Base-by-base conservation (phyloP, 2,329 filamentous ascomycete genomes). In the Calonectria pauciramosa region DNA sequence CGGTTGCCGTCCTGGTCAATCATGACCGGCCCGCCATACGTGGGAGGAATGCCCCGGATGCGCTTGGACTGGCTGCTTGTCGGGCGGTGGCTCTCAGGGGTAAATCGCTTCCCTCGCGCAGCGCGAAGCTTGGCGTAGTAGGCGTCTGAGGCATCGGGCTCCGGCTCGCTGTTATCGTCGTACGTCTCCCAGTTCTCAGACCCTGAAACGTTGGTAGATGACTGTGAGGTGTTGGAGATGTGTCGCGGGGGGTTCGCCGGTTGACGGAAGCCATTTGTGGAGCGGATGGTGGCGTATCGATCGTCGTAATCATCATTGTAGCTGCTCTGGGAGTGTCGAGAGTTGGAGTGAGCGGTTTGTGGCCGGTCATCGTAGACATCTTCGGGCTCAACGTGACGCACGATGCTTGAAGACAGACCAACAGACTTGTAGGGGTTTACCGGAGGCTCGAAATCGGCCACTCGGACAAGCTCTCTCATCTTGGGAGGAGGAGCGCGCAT, bases 171-270 rank as follows among this genome's bases (percentile, higher is more conserved):
- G 78, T 90, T 92, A 83, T 98, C 95, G 80, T 97, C 96, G 81
- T 97, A 99, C 13, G 96, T 98, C 85, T 99, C 96, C 96, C 96
- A 99, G 84, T 99, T 99, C 86, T 99, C 96, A 4, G 95, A 98
- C 1, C 95, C 95, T 7, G 94, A 95, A 32, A 94, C 89, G 28
- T 89, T 90, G 1, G 94, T 95, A n/a, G 95, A 96, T 0, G 93
- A 91, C 77, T 92, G 92, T 51, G 94, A 96, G 1, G 93, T 93
- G 65, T 77, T 80, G 4, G 85, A 87, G 20, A 94, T 93, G 80
- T 96, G 94, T 63, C 95, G 89, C 1, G 88, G 88, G 2, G 88
- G 85, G 1, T 85, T 85, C 2, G 72, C 65, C 20, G 86, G 86
- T 38, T 86, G 86, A 18, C 85, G 82, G 74, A 88, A 89, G n/a